Evolutionary conservation across 2,329 filamentous ascomycete genomes (phyloP).

Genomic region (Reticulascus tulasneorum): DNA sequence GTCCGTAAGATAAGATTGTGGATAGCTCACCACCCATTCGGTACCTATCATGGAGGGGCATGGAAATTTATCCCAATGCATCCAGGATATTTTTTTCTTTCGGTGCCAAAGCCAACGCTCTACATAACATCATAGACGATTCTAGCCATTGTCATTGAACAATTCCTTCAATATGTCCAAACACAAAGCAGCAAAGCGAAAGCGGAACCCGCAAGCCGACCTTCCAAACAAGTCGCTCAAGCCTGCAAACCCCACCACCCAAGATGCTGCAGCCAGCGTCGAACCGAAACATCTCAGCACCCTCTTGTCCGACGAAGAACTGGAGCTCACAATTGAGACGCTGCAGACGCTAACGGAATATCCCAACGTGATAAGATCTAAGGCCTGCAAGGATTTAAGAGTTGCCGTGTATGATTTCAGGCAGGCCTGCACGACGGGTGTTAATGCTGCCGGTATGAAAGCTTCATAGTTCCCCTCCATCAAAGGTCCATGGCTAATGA

Average conservation of each 20-base stretch:
- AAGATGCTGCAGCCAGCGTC: constrained; percentile 23
- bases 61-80: no score
- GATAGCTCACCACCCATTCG: no score
- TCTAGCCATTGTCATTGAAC: no score
- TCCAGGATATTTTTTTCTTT: no score
- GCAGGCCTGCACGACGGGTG: constrained; percentile 63
- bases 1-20: no score
- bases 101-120: no score
- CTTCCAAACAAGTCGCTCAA: constrained; percentile 35
- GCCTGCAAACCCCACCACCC: constrained; percentile 23
- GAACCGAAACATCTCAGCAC: constrained; percentile 49
- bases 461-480: not conserved
- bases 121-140: no score
- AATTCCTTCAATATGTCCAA: no score
- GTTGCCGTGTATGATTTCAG: constrained; percentile 66
- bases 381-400: constrained; percentile 62
- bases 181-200: constrained; percentile 42
- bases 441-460: constrained; percentile 52
- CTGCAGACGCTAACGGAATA: constrained; percentile 54
- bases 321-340: constrained; percentile 65
- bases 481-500: no score
- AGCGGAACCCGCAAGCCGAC: constrained; percentile 33
- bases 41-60: no score
- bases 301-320: constrained; percentile 59
- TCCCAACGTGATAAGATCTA: constrained; percentile 62